Percentiles rank a stretch among this genome's conserved stretches.
Conservation (phyloP, 2,329 filamentous ascomycete species). For the Fusarium compactum region DNA sequence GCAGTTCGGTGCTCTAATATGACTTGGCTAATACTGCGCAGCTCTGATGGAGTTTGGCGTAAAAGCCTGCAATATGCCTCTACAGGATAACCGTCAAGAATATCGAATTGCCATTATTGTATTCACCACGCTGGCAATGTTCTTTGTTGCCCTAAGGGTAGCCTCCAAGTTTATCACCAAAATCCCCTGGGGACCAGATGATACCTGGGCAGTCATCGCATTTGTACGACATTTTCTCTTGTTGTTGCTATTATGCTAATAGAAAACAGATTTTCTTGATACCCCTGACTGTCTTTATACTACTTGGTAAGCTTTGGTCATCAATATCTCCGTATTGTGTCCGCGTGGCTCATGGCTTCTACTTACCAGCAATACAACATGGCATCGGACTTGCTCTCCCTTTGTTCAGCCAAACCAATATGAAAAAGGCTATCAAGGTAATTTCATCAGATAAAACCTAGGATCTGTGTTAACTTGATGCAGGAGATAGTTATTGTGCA, state of each 20-base stretch:
- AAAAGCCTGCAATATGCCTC: not conserved
- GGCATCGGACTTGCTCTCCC: not conserved
- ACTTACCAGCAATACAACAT: not conserved
- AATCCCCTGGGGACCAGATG: not conserved
- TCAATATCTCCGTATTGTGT: not conserved
- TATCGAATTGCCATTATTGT: not conserved
- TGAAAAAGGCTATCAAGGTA: not conserved
- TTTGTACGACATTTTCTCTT: not conserved
- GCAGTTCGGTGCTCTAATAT: not conserved
- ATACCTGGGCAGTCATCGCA: not conserved
- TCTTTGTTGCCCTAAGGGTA: accelerated
- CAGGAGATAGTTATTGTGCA: not conserved
- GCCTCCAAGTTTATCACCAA: not conserved
- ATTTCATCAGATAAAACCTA: accelerated
- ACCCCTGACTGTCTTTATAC: not conserved
- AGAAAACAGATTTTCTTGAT: not conserved
- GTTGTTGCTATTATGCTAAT: accelerated
- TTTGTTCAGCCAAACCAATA: not conserved
- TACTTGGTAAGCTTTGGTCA: not conserved
- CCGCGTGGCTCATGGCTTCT: not conserved
- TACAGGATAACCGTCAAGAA: not conserved
- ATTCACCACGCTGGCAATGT: accelerated
- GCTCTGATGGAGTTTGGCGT: not conserved
- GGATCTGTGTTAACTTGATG: not conserved
- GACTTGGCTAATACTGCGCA: not conserved